Conservation (phyloP, 140 eudicot genomes). For the Bidens hawaiensis region DNA sequence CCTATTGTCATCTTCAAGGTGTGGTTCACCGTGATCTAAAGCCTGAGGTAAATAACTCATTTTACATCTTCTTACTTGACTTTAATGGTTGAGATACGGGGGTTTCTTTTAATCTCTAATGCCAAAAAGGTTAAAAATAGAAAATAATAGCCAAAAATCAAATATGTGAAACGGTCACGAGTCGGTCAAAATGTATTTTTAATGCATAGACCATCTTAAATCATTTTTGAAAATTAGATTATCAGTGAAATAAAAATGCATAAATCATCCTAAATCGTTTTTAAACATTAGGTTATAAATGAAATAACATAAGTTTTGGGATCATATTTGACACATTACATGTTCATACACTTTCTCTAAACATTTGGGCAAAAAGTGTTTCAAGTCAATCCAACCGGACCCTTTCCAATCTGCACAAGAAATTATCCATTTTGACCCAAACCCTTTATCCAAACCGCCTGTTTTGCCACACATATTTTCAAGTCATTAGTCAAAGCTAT, state of each 20-base stretch:
- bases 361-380: background rate
- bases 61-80: conserved; percentile 1
- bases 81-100: background rate
- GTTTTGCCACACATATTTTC: background rate
- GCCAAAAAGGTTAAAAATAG: background rate
- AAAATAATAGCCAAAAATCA: background rate
- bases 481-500: background rate
- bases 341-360: background rate
- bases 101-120: background rate
- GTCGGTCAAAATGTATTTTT: background rate
- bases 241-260: background rate
- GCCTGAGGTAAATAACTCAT: conserved; percentile 71
- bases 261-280: background rate
- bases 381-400: background rate
- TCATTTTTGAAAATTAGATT: background rate
- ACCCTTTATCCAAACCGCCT: background rate
- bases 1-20: conserved; percentile 99
- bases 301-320: background rate
- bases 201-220: background rate
- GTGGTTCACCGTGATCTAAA: conserved; percentile 97
- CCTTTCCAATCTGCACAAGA: background rate
- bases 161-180: background rate
- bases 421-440: background rate
- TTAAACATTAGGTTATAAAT: background rate
- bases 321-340: background rate